These are phyloP conservation scores for Trichosporon inkin DNA, from an alignment of 1,284 basidiomycete species.

Conservation along the genomic window DNA sequence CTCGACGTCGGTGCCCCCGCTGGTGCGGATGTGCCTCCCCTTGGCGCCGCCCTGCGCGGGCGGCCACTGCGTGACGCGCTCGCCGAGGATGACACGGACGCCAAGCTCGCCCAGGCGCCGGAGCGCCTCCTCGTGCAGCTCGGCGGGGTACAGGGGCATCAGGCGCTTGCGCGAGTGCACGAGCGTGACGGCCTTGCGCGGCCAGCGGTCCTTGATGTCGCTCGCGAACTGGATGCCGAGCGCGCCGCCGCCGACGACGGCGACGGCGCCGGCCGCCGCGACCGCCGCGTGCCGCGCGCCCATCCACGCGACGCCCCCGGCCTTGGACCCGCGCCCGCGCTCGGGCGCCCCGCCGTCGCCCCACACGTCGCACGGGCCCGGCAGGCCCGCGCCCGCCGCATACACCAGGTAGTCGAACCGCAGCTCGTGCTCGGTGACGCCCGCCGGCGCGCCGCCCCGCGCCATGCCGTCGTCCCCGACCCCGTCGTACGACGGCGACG, in stretches of 20 bases:
- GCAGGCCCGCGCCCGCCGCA: constrained; percentile 47
- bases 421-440: constrained; percentile 30
- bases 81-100: constrained; percentile 50
- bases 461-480: constrained; percentile 16
- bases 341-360: constrained; percentile 27
- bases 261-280: constrained; percentile 42
- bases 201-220: constrained; percentile 52
- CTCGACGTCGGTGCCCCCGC: constrained; percentile 58
- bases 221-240: constrained; percentile 54
- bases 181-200: constrained; percentile 50
- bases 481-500: constrained; percentile 12
- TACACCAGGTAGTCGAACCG: constrained; percentile 52
- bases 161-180: constrained; percentile 52
- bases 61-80: constrained; percentile 47
- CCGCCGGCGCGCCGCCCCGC: neutral
- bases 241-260: constrained; percentile 54
- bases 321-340: constrained; percentile 37
- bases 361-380: constrained; percentile 49
- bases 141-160: constrained; percentile 51
- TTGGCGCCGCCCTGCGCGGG: constrained; percentile 40
- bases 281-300: constrained; percentile 35
- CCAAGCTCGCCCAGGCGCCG: constrained; percentile 44
- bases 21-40: constrained; percentile 56
- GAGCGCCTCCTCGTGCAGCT: constrained; percentile 48
- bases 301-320: constrained; percentile 31